phyloP scores from a whole-genome alignment of 2,329 filamentous ascomycete species.

The Myriosclerotinia scirpicola region DNA sequence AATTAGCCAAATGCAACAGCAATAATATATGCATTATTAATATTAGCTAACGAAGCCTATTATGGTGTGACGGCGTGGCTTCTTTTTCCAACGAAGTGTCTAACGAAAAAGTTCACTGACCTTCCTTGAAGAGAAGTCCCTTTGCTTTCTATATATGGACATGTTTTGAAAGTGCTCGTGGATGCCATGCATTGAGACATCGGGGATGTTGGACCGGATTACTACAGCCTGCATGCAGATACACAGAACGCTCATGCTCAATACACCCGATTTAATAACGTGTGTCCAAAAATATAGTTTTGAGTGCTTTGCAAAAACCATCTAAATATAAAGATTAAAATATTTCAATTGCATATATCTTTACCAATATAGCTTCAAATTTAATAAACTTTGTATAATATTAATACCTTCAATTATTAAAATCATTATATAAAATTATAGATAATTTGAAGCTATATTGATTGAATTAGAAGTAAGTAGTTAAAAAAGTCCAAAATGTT shows the following conservation, averaged over 20 bases:
- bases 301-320: no score
- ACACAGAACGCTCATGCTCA: not conserved
- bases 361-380: no score
- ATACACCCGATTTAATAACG: no score
- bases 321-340: no score
- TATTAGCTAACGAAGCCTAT: not conserved
- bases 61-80: not conserved
- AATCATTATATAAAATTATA: no score
- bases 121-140: not conserved
- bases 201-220: not conserved
- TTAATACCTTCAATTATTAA: no score
- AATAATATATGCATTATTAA: not conserved
- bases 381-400: no score
- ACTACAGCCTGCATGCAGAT: not conserved
- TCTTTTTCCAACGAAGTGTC: not conserved
- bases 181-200: not conserved
- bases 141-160: not conserved
- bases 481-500: no score
- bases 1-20: not conserved
- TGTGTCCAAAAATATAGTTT: no score
- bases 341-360: no score
- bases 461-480: no score
- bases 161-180: not conserved
- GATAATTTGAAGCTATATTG: no score
- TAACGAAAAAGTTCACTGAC: not conserved